Conservation (phyloP, 2,329 filamentous ascomycete species). For the Botrytis byssoidea region DNA sequence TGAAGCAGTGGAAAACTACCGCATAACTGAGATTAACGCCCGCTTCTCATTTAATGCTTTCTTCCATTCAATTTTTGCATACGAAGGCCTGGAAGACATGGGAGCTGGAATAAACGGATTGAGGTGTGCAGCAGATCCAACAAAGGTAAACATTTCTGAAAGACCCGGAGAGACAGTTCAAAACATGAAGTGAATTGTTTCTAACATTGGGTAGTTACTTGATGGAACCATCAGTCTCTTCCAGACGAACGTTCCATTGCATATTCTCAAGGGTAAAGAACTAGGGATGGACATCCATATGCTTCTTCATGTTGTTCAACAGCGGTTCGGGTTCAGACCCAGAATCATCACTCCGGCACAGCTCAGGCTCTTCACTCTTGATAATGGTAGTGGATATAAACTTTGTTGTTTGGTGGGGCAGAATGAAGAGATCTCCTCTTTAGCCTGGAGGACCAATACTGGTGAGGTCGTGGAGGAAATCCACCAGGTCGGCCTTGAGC, state of each 20-base stretch:
- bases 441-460: neutral
- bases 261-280: conserved; percentile 9
- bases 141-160: neutral
- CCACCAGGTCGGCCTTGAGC: conserved; percentile 36
- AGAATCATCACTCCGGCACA: conserved; percentile 5
- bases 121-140: neutral
- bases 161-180: neutral
- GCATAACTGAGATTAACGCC: conserved; percentile 5
- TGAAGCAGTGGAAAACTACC: neutral
- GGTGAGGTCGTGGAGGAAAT: conserved; percentile 24
- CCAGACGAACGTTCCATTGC: neutral
- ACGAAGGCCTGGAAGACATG: neutral
- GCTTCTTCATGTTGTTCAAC: neutral
- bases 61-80: neutral
- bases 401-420: neutral
- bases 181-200: neutral
- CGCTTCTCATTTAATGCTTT: conserved; percentile 5
- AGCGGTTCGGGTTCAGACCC: neutral
- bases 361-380: neutral
- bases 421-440: neutral
- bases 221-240: neutral
- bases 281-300: neutral
- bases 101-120: neutral
- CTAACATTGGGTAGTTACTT: neutral
- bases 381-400: neutral